Evolutionary conservation across 1,284 basidiomycete genomes (phyloP).

Genomic region (Vanrija sp.): DNA sequence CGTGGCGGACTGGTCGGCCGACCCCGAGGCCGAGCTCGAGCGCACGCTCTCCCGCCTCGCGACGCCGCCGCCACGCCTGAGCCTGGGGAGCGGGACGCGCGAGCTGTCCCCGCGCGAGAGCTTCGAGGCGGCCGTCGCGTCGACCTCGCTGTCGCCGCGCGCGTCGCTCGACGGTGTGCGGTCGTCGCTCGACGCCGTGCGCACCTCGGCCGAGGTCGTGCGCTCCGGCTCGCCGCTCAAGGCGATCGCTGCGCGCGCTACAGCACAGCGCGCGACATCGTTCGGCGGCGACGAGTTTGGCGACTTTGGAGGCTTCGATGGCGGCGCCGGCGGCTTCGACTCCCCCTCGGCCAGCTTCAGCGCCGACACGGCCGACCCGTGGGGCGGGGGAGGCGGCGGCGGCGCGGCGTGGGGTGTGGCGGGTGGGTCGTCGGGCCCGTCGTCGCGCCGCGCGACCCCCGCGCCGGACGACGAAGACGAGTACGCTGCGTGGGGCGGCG

Average conservation of each 20-base stretch:
- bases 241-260: not conserved
- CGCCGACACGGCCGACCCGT: slow-evolving; percentile 18
- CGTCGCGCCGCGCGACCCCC: not conserved
- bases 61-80: no score
- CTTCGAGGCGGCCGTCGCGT: not conserved
- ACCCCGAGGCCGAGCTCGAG: no score
- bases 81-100: no score
- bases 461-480: slow-evolving; percentile 3
- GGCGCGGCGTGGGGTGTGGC: slow-evolving; percentile 2
- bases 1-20: no score
- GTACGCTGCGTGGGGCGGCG: slow-evolving; percentile 27
- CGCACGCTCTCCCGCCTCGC: no score
- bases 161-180: slow-evolving; percentile 1
- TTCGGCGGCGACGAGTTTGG: not conserved
- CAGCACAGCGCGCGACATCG: not conserved
- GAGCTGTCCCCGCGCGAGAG: slow-evolving; percentile 1
- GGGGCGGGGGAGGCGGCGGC: slow-evolving; percentile 19
- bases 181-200: not conserved
- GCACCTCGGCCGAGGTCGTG: not conserved
- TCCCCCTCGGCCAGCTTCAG: slow-evolving; percentile 12
- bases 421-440: not conserved
- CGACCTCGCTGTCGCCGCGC: not conserved
- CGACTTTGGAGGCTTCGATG: slow-evolving; percentile 3
- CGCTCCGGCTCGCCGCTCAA: slow-evolving; percentile 1
- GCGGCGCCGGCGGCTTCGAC: not conserved